Conservation (phyloP, 371 early-diverging fungal species). For the Lichtheimia corymbifera region DNA sequence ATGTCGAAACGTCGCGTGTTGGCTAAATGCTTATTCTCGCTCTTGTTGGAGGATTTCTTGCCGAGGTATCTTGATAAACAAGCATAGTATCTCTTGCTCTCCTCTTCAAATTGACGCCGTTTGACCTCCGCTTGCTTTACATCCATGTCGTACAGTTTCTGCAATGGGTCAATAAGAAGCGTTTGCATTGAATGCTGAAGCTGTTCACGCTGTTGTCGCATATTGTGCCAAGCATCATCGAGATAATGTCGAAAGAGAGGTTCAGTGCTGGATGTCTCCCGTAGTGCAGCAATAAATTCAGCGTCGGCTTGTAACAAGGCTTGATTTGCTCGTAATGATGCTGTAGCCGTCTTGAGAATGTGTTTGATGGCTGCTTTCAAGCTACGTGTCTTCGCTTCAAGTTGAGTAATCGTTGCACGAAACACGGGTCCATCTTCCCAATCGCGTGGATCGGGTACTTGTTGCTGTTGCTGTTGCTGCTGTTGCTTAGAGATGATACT, state of each 20-base stretch:
- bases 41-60: slow-evolving; percentile 16
- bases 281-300: slow-evolving; percentile 42
- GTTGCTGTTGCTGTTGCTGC: background rate
- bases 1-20: slow-evolving; percentile 58
- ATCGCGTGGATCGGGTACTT: slow-evolving; percentile 4
- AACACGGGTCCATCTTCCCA: slow-evolving; percentile 59
- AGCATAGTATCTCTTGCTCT: slow-evolving; percentile 63
- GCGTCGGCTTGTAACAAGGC: slow-evolving; percentile 37
- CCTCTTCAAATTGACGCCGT: slow-evolving; percentile 64
- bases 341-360: slow-evolving; percentile 50
- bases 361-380: slow-evolving; percentile 54
- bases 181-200: slow-evolving; percentile 43
- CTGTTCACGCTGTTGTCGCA: slow-evolving; percentile 33
- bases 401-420: slow-evolving; percentile 50
- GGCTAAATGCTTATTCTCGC: slow-evolving; percentile 22
- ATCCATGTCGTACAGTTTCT: slow-evolving; percentile 55
- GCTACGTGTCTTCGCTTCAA: slow-evolving; percentile 52
- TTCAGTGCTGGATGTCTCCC: slow-evolving; percentile 43
- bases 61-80: slow-evolving; percentile 60
- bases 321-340: slow-evolving; percentile 41
- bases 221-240: slow-evolving; percentile 28
- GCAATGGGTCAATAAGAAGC: slow-evolving; percentile 55
- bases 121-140: slow-evolving; percentile 61
- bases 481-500: background rate
- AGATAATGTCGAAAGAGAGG: slow-evolving; percentile 40